Evolutionary conservation across 441 rosid genomes (phyloP).

Genomic region (Populus trichocarpa): DNA sequence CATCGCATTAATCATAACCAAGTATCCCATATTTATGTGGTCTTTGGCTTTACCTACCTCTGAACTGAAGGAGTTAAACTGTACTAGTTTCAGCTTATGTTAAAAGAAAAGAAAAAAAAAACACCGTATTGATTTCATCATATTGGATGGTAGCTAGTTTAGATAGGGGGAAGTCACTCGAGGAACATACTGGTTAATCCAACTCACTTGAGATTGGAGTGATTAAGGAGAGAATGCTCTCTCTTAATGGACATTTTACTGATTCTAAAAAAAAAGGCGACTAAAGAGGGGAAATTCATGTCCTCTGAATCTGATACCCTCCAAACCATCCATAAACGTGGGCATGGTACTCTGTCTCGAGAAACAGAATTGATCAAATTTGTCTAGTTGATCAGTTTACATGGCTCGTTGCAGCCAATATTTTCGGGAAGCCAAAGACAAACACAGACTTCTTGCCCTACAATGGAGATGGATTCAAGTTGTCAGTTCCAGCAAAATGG

Average conservation of each 20-base stretch:
- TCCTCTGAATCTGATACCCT: neutral
- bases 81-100: neutral
- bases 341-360: neutral
- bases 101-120: neutral
- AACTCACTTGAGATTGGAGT: neutral
- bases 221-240: neutral
- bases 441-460: conserved; percentile 79
- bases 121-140: neutral
- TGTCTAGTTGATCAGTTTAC: neutral
- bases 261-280: neutral
- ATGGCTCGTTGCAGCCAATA: conserved; percentile 64
- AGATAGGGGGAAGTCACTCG: neutral
- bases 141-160: neutral
- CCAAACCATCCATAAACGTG: neutral
- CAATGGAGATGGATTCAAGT: conserved; percentile 74
- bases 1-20: neutral
- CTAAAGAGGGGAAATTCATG: neutral
- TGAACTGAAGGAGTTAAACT: neutral
- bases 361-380: neutral
- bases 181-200: neutral
- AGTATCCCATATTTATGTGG: neutral
- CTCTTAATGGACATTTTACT: neutral
- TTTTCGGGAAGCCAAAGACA: conserved; percentile 88
- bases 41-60: neutral
- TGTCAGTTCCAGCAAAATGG: conserved; percentile 91